phyloP scores from a whole-genome alignment of 2,329 filamentous ascomycete genomes.

The Phoma sp. region DNA sequence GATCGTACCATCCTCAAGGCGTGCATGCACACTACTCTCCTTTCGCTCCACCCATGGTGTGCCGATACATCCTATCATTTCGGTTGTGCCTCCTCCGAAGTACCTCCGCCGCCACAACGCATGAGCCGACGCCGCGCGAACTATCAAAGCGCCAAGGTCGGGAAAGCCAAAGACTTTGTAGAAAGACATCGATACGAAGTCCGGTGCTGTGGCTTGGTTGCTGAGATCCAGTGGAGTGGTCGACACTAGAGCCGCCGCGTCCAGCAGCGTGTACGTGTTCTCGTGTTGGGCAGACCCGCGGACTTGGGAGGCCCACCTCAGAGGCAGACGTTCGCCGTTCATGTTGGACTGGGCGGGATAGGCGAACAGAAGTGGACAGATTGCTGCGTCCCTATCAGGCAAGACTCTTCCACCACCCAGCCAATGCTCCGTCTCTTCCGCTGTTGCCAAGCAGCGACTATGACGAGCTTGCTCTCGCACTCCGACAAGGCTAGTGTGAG shows the following conservation, averaged over 20 bases:
- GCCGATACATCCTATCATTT: constrained; percentile 62
- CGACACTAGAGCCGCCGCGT: constrained; percentile 70
- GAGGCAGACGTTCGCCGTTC: constrained; percentile 77
- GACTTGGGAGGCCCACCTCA: constrained; percentile 59
- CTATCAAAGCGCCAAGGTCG: constrained; percentile 82
- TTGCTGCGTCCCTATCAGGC: constrained; percentile 17
- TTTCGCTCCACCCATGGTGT: constrained; percentile 64
- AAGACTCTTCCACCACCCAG: constrained; percentile 44
- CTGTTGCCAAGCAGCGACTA: constrained; percentile 69
- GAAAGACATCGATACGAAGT: constrained; percentile 85
- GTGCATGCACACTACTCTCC: constrained; percentile 61
- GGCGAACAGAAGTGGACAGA: constrained; percentile 63
- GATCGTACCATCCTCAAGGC: constrained; percentile 71
- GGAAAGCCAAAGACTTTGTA: constrained; percentile 98
- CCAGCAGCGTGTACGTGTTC: constrained; percentile 71
- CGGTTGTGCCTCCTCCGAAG: constrained; percentile 70
- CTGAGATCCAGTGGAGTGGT: constrained; percentile 65
- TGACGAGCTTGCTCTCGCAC: constrained; percentile 70
- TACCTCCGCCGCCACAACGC: constrained; percentile 62
- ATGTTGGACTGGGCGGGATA: constrained; percentile 93
- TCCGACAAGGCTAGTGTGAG: constrained; percentile 87
- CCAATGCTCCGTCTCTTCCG: constrained; percentile 71
- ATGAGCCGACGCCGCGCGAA: constrained; percentile 72
- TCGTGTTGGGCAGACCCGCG: constrained; percentile 44
- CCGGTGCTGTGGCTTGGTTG: constrained; percentile 68